Evolutionary conservation across 257 asterid species (phyloP).

Genomic region (Oldenlandia corymbosa): DNA sequence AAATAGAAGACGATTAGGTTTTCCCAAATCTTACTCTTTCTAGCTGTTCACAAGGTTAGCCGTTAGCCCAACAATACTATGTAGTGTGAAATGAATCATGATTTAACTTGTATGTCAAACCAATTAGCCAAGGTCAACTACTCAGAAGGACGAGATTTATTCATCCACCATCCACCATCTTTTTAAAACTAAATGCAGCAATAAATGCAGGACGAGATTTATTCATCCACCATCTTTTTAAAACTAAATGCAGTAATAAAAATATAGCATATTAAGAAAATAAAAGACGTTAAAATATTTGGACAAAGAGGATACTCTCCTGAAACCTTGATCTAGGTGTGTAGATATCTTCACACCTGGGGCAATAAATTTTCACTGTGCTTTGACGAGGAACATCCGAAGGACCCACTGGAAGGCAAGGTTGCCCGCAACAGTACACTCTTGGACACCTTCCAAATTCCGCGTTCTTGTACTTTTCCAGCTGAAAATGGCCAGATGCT

Average conservation of each 20-base stretch:
- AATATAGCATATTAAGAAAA: background rate
- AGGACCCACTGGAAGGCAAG: constrained; percentile 60
- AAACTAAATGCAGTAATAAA: background rate
- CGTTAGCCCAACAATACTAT: background rate
- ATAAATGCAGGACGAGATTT: too few relatives aligned
- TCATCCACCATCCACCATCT: too few relatives aligned
- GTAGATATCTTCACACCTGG: constrained; percentile 53
- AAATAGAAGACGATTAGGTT: background rate
- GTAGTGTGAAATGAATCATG: background rate
- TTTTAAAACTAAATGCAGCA: too few relatives aligned
- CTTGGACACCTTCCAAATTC: constrained; percentile 67
- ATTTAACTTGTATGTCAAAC: background rate
- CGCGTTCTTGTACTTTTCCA: constrained; percentile 60
- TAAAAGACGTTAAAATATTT: background rate
- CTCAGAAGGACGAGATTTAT: background rate
- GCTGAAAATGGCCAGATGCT: constrained; percentile 28
- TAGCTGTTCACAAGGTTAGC: background rate
- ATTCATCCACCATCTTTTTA: too few relatives aligned
- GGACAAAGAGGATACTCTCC: constrained; percentile 48
- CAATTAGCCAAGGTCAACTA: background rate
- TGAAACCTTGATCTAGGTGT: constrained; percentile 56
- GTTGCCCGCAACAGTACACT: constrained; percentile 59
- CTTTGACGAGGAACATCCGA: constrained; percentile 54
- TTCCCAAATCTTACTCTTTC: background rate
- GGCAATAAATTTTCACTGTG: constrained; percentile 51